Conservation (phyloP, 306 rosid species). For the Carpinus fangiana region DNA sequence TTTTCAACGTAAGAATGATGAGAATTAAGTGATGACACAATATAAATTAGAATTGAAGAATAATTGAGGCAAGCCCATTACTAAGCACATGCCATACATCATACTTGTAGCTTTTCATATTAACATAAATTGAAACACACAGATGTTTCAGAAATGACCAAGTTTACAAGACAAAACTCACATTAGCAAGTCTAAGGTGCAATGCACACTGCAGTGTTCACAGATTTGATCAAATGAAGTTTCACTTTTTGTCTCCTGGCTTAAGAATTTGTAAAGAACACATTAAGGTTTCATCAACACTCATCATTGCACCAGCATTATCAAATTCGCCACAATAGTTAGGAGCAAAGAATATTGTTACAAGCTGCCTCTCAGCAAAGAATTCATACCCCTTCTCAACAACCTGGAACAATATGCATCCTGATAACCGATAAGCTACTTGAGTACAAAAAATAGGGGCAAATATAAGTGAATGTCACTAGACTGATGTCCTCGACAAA, state of each 20-base stretch:
- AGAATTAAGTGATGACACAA: neutral
- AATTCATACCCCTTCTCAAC: conserved; percentile 47
- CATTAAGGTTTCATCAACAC: conserved; percentile 45
- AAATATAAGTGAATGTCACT: neutral
- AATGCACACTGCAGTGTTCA: conserved; percentile 12
- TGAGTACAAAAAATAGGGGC: neutral
- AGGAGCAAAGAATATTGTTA: conserved; percentile 46
- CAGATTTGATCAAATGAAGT: conserved; percentile 16
- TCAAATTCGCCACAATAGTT: conserved; percentile 48
- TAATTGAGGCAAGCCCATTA: too few relatives aligned
- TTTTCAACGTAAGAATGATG: neutral
- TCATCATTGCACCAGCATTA: conserved; percentile 47
- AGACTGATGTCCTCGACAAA: conserved; percentile 44
- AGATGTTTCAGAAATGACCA: neutral
- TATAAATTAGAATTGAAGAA: too few relatives aligned
- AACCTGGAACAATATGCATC: conserved; percentile 31
- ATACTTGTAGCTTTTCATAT: neutral
- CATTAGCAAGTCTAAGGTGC: conserved; percentile 17
- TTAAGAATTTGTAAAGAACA: conserved; percentile 46
- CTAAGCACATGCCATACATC: neutral
- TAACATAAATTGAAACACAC: neutral
- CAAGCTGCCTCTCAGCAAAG: conserved; percentile 49
- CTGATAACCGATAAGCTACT: neutral
- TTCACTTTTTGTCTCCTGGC: conserved; percentile 33
- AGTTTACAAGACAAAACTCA: conserved; percentile 5